Evolutionary conservation across 208 protist species (phyloP), one percentile per base, ranked within the genome.

Genomic region (Leishmania mexicana): DNA sequence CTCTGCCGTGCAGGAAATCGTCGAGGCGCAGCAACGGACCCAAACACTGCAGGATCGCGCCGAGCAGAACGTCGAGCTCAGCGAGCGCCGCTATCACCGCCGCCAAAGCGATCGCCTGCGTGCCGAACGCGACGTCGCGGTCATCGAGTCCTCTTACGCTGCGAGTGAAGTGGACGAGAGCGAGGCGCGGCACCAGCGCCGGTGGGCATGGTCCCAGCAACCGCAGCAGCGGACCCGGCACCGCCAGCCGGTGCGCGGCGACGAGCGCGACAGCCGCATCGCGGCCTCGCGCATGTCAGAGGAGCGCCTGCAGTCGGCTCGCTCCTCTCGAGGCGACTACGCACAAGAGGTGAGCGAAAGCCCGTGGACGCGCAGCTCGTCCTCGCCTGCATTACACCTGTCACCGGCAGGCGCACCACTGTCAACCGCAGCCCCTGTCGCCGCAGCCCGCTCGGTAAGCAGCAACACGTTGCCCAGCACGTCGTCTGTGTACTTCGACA

Each of bases 1-100:
- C 35, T 89, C 91, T 70, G 92, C 92, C 7, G 92, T 94, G 64
- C 75, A 83, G 53, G 92, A 96, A 73, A 88, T 96, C 42, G 78
- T 93, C 3, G 76, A 68, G 49, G 92, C 92, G 11, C 88, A 86
- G 28, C 81, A 78, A 54, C 82, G 81, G 19, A 88, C 85, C 13
- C 88, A 83, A 60, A 11, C 72, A 42, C 58, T 93, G 67, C 81
- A 76, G 13, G 85, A 92, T 24, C 68, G 87, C n/a, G 89, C 86
- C 17, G 83, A 87, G 47, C 71, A 81, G 53, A 68, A 84, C 38
- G 47, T 87, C 7, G 70, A 87, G 57, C 80, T 77, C 62, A 91
- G 88, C 75, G 79, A 83, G 58, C 81, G 83, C 15, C 88, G 89
- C 10, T 85, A 84, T 38, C 88, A 78, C 10, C 79, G 84, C 38